Evolutionary conservation across 192 early-diverging fungal species (phyloP), one percentile per base, ranked within the genome.

Genomic region (Podila epicladia): DNA sequence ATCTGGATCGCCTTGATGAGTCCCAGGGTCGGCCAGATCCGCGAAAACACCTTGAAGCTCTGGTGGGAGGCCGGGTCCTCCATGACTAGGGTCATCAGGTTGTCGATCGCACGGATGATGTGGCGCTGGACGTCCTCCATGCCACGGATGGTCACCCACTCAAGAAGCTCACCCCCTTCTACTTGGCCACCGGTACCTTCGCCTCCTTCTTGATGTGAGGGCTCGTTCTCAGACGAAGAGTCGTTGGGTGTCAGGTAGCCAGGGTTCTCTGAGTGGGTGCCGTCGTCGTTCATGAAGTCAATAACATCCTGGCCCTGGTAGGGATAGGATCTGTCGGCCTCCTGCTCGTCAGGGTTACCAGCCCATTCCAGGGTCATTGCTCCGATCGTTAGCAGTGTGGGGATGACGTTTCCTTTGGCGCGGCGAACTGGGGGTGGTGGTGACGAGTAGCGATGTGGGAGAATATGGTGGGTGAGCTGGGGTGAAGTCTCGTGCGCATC

Each of bases 21-120:
- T 8, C 76, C 72, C 29, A 75, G 58, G 26, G 76, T 79, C 19
- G 83, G 83, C 69, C 63, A 69, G 9, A 65, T 70, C 8, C 65
- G 62, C 9, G 69, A 73, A 57, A 83, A 70, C n/a, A 76, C 74
- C 53, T 78, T 67, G 61, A 74, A 78, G 49, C 67, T 78, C 38
- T 73, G 67, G 26, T 58, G 53, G 2, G 69, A 82, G 5, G 50
- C 6, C 0, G 64, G 58, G 57, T 82, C 83, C 35, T 84, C 73
- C 57, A 59, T 62, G 11, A 80, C 77, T 15, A 62, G 63, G 0
- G 77, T 84, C 48, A 80, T 75, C 37, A 90, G 72, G 55, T 90
- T 90, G 72, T 90, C 89, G 17, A 90, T 75, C 1, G 89, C 89
- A 4, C 89, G 82, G 64, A 88, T 73, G 35, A 88, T 82, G 59